These are phyloP conservation scores for Glycyrrhiza uralensis DNA, from an alignment of 306 rosid genomes.

Conservation along the genomic window DNA sequence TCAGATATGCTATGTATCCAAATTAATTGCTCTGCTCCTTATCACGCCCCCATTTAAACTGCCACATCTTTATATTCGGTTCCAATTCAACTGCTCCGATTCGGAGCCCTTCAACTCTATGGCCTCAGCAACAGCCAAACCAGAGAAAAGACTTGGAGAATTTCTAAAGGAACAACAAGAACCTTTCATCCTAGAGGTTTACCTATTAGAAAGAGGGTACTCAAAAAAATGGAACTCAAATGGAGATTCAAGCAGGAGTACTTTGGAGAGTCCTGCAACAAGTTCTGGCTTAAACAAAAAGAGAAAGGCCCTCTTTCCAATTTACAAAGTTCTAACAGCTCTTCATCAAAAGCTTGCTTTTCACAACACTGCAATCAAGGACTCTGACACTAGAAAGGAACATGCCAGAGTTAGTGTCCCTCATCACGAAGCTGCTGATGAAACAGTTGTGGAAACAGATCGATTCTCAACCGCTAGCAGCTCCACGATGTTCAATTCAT, in stretches of 20 bases:
- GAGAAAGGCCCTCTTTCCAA: conserved; percentile 31
- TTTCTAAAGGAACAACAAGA: conserved; percentile 75
- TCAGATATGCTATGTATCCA: conserved; percentile 25
- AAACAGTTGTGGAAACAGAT: conserved; percentile 35
- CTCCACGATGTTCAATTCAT: conserved; percentile 47
- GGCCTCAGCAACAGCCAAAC: conserved; percentile 50
- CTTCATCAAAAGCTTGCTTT: conserved; percentile 44
- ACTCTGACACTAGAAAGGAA: conserved; percentile 15
- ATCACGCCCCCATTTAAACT: conserved; percentile 31
- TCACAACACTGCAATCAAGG: conserved; percentile 7
- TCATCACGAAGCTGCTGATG: neutral
- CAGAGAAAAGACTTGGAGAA: conserved; percentile 55
- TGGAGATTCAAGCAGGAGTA: conserved; percentile 27
- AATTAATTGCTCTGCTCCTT: conserved; percentile 30
- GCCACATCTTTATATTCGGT: conserved; percentile 11
- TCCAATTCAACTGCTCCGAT: neutral
- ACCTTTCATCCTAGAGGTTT: conserved; percentile 65
- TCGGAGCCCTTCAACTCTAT: conserved; percentile 28
- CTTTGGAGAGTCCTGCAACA: conserved; percentile 23
- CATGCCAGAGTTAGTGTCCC: conserved; percentile 9
- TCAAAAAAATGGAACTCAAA: conserved; percentile 29
- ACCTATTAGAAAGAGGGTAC: conserved; percentile 62
- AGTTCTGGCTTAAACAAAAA: conserved; percentile 23
- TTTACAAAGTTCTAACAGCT: conserved; percentile 38
- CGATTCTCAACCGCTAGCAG: conserved; percentile 56